Base-by-base conservation (phyloP, 140 eudicot genomes). In the Oenanthe javanica region DNA sequence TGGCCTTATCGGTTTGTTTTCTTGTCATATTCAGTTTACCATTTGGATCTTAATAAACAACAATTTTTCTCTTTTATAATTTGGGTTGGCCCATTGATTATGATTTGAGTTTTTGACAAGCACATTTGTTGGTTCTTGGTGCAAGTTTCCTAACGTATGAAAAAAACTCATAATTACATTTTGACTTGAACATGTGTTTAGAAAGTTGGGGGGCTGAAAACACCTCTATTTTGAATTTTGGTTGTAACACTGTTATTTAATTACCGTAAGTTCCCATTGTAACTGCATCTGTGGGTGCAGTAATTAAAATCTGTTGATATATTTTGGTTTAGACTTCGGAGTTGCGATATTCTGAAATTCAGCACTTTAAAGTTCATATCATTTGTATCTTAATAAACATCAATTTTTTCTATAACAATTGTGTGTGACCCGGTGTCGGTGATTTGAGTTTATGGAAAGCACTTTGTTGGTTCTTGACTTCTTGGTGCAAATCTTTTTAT, bases 131-230 rank as follows among this genome's bases (percentile, higher is more conserved):
- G 15, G 36, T 23, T 23, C 36, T 23, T 23, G 5, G 38, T 11
- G 38, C 1, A 61, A 61, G 14, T 61, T 61, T 61, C 38, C 23
- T 23, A n/a, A n/a, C n/a, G 5, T 47, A 45, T 5, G 15, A 23
- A 74, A 21, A 47, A 13, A 74, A 14, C 38, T 74, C 13, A n/a
- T 15, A 0, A 48, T n/a, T 13, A 12, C 3, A 0, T 5, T 47
- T 11, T 23, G 23, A 23, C 43, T 55, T 49, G 9, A 47, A 63
- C 25, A 42, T 77, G 73, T 61, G 81, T 45, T 66, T 84, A 92
- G 97, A 85, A 89, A 92, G 89, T 92, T 97, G 93, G 95, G 59
- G 86, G 84, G 97, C 87, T 23, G 69, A 61, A 23, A 23, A 61
- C 14, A n/a, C 70, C 27, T 61, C 15, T n/a, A 21, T 27, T 59